These are phyloP conservation scores for Hypomontagnella submonticulosa DNA, from an alignment of 495 filamentous ascomycete genomes.

Conservation along the genomic window DNA sequence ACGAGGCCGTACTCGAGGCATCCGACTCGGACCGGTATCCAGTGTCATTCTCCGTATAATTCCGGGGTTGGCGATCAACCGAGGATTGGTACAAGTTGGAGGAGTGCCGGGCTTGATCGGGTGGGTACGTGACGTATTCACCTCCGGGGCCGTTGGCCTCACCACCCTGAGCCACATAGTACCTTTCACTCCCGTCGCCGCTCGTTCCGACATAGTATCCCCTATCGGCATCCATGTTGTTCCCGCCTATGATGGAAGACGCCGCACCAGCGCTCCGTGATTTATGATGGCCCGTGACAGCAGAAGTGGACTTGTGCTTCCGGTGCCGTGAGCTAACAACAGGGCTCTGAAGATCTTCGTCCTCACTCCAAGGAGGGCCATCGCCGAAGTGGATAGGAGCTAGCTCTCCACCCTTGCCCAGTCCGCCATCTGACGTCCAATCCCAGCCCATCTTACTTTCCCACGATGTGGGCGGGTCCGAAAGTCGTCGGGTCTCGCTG, in stretches of 20 bases:
- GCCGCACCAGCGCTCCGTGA: constrained; percentile 56
- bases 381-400: constrained; percentile 89
- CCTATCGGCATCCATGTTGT: constrained; percentile 63
- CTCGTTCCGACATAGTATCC: constrained; percentile 74
- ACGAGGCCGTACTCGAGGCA: constrained; percentile 65
- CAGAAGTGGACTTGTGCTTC: constrained; percentile 80
- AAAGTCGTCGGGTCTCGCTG: constrained; percentile 82
- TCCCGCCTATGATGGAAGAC: constrained; percentile 53
- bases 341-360: constrained; percentile 94
- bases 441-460: constrained; percentile 66
- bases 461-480: constrained; percentile 79
- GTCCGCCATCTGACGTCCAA: constrained; percentile 56
- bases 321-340: constrained; percentile 81
- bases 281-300: constrained; percentile 51
- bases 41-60: constrained; percentile 66
- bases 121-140: constrained; percentile 82
- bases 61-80: constrained; percentile 58
- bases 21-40: constrained; percentile 69
- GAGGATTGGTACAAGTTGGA: constrained; percentile 54
- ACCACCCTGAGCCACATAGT: constrained; percentile 79
- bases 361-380: constrained; percentile 96
- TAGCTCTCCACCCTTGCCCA: constrained; percentile 68
- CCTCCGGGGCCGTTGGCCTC: constrained; percentile 78
- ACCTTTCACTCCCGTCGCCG: constrained; percentile 79
- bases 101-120: constrained; percentile 69